Conservation (phyloP, 2,329 filamentous ascomycete species). For the Pseudogymnoascus pannorum region DNA sequence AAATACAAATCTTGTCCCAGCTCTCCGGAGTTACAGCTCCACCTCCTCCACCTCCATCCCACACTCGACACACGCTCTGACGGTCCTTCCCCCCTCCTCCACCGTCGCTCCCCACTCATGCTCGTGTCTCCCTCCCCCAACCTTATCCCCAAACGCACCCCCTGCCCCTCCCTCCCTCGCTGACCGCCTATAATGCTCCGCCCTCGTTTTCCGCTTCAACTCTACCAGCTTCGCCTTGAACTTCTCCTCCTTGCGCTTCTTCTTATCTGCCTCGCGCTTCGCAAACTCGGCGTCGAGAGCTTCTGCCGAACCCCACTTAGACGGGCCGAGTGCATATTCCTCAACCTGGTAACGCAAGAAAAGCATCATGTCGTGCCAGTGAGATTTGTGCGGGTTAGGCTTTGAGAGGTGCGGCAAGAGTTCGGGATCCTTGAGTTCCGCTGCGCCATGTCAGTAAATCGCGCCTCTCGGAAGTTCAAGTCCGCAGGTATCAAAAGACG, state of each 20-base stretch:
- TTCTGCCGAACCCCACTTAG: conserved; percentile 86
- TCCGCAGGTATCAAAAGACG: background rate
- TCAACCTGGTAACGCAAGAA: conserved; percentile 92
- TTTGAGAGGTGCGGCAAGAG: conserved; percentile 80
- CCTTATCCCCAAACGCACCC: conserved; percentile 65
- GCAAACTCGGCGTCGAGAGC: conserved; percentile 85
- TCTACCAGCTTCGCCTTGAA: conserved; percentile 85
- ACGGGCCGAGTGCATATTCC: conserved; percentile 73
- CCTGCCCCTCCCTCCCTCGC: conserved; percentile 44
- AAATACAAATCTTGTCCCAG: background rate
- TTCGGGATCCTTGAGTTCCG: conserved; percentile 82
- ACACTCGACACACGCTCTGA: conserved; percentile 72
- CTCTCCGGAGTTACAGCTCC: conserved; percentile 19
- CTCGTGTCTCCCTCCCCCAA: conserved; percentile 67
- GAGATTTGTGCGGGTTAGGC: conserved; percentile 90
- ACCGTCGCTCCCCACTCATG: conserved; percentile 78
- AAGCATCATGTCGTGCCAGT: conserved; percentile 98
- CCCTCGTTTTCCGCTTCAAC: conserved; percentile 85
- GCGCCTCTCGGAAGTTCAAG: background rate
- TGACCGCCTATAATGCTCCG: conserved; percentile 78
- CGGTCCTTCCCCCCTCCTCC: conserved; percentile 63
- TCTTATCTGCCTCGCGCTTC: conserved; percentile 69
- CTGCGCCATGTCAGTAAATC: conserved; percentile 34
- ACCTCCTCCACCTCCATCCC: conserved; percentile 74
- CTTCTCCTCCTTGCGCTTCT: conserved; percentile 79